A percentile compares a stretch with the other conserved stretches of the same genome.
phyloP scores from a whole-genome alignment of 805 yeast genomes.

The Teunomyces stri region DNA sequence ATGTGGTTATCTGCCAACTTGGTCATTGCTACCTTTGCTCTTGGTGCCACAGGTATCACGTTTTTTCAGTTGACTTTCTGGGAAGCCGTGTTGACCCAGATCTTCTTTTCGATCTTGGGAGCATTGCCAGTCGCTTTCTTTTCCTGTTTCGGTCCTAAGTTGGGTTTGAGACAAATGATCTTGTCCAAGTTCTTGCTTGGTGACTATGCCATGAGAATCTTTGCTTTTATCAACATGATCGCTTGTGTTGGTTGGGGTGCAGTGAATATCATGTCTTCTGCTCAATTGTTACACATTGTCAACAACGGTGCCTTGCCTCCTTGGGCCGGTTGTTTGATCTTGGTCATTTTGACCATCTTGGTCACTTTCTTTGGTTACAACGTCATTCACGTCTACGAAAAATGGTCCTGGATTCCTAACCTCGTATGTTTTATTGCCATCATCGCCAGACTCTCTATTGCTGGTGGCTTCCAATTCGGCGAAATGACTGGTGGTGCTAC shows the following conservation, averaged over 20 bases:
- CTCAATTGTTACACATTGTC: constrained; percentile 76
- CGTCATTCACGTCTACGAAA: constrained; percentile 78
- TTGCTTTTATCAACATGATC: constrained; percentile 71
- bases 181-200: constrained; percentile 78
- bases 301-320: constrained; percentile 70
- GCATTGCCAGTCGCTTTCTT: constrained; percentile 76
- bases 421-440: constrained; percentile 69
- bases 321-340: constrained; percentile 85
- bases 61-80: constrained; percentile 70
- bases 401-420: constrained; percentile 87
- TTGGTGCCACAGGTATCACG: constrained; percentile 64
- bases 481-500: constrained; percentile 49
- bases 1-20: constrained; percentile 92
- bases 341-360: constrained; percentile 63
- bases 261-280: constrained; percentile 85
- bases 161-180: constrained; percentile 87
- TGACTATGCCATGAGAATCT: constrained; percentile 68
- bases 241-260: constrained; percentile 97
- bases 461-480: constrained; percentile 53
- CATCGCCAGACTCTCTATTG: constrained; percentile 70
- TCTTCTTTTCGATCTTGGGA: constrained; percentile 76
- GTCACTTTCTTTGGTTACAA: constrained; percentile 84
- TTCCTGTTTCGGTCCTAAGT: constrained; percentile 77
- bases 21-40: constrained; percentile 77
- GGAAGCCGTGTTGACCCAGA: constrained; percentile 61